Evolutionary conservation across 2,329 filamentous ascomycete genomes (phyloP), one percentile per base, ranked within the genome.

Genomic region (Pseudogymnoascus verrucosus): DNA sequence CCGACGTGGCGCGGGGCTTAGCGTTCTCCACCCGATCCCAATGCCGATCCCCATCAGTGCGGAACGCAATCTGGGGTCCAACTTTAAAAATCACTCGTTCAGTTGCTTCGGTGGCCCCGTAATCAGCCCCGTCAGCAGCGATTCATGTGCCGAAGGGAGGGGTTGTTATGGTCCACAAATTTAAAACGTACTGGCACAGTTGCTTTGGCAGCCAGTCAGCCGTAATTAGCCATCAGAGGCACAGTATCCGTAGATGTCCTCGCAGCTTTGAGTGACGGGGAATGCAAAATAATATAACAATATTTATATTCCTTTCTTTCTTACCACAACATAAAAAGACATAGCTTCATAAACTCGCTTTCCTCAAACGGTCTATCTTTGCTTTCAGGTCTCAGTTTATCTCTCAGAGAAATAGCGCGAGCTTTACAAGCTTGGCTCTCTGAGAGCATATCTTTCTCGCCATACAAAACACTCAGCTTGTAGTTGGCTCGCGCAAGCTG

Each of bases 311-410:
- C 8, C 6, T 7, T 11, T n/a, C 19, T 1, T 51, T 6, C 14
- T 61, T 12, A 63, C 62, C 62, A 63, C 34, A 63, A 39, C 62
- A 63, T 63, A 34, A 34, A 63, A n/a, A 31, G 62, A 61, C 62
- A 63, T 16, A 61, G 62, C 28, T 63, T 63, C 51, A 61, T 37
- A 6, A 61, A 63, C 51, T 63, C 62, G 28, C 14, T 19, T 28
- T 63, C 34, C 23, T 63, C 51, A 42, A 61, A 63, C 3, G 21
- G 62, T 11, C 14, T 11, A 10, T 42, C 62, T 14, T 34, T 42
- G 4, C 4, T 14, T 8, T 63, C 62, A 10, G 51, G 62, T 23
- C 21, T 37, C 19, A 63, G 10, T n/a, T 63, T 61, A n/a, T 61
- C 40, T 21, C 8, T 63, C 31, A 63, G 36, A n/a, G 47, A 14